These are phyloP conservation scores for Sordariomycetes sp. DNA, from an alignment of 2,329 filamentous ascomycete genomes.

Conservation along the genomic window DNA sequence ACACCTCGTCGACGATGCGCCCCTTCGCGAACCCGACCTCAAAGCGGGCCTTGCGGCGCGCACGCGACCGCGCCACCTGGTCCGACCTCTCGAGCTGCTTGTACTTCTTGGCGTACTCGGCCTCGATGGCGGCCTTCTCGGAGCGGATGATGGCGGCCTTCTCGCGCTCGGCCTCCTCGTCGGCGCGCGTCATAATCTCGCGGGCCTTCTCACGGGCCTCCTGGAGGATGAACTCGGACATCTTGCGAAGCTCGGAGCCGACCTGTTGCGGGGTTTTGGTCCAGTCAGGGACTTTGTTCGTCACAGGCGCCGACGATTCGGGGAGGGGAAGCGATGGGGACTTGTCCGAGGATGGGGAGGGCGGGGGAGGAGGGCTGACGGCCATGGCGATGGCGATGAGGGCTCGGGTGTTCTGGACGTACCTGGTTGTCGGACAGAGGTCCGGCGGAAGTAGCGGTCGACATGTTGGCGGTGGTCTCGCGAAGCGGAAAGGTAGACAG, in stretches of 20 bases:
- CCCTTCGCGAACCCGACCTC: conserved; percentile 78
- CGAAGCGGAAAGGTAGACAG: conserved; percentile 7
- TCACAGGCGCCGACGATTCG: conserved; percentile 1
- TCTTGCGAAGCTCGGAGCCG: conserved; percentile 96
- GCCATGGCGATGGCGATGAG: neutral
- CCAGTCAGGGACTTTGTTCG: neutral
- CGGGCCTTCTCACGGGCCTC: conserved; percentile 94
- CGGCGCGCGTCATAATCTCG: conserved; percentile 96
- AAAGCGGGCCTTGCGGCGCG: conserved; percentile 91
- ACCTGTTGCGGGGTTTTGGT: conserved; percentile 45
- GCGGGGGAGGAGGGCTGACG: neutral
- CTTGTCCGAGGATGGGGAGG: neutral
- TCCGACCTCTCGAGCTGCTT: conserved; percentile 97
- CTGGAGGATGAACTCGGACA: conserved; percentile 99
- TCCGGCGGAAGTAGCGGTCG: conserved; percentile 53
- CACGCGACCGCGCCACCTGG: conserved; percentile 93
- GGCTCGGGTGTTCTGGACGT: conserved; percentile 16
- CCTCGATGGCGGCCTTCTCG: conserved; percentile 87
- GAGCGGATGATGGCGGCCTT: conserved; percentile 97
- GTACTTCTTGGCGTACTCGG: conserved; percentile 94
- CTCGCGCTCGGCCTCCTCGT: conserved; percentile 98
- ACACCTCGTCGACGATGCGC: conserved; percentile 81
- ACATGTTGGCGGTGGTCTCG: conserved; percentile 51
- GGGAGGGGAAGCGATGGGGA: neutral
- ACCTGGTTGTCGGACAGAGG: conserved; percentile 97